Evolutionary conservation across 352 stramenopile genomes (phyloP), one percentile per base, ranked within the genome.

Genomic region (Phytophthora sansomeana): DNA sequence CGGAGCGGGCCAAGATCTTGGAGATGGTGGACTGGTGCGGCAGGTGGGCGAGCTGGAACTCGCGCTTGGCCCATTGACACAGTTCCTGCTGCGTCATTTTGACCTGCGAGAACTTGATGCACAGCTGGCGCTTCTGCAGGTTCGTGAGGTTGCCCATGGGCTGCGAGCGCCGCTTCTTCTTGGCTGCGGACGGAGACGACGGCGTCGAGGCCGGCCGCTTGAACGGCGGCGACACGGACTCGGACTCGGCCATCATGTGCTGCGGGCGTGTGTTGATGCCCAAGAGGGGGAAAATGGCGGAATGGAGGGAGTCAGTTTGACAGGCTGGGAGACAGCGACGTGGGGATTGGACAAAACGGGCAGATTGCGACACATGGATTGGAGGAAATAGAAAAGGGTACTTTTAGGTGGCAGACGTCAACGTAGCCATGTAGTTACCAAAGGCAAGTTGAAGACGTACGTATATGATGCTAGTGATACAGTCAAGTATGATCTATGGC

Each of bases 81-180:
- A 89, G 63, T 58, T 89, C 80, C 63, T 85, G 74, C 61, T 89
- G 80, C 50, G 78, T 87, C 76, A 87, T 87, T 49, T 84, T 85
- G 35, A 76, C 71, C 44, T 74, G 76, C 28, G 71, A 71, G 56
- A 83, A 86, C 58, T 84, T 80, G 42, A 85, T 82, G 58, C 80
- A 89, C 19, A 89, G 71, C 60, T 76, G 69, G 5, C 78, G 76
- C 67, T 87, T 87, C 72, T 89, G 78, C 36, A 79, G 59, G 52
- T 87, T 85, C 17, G 80, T 89, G 11, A 89, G 71, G 62, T 89
- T 89, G 38, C 80, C 80, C 67, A 82, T 79, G 33, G 74, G 74
- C 67, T 84, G 75, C 51, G 75, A 80, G 17, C 62, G 63, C 24
- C 78, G 78, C 48, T 84, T 84, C 63, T 82, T 83, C 54, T 68